These are phyloP conservation scores for Oenanthe javanica DNA, from an alignment of 140 eudicot species.

Conservation along the genomic window DNA sequence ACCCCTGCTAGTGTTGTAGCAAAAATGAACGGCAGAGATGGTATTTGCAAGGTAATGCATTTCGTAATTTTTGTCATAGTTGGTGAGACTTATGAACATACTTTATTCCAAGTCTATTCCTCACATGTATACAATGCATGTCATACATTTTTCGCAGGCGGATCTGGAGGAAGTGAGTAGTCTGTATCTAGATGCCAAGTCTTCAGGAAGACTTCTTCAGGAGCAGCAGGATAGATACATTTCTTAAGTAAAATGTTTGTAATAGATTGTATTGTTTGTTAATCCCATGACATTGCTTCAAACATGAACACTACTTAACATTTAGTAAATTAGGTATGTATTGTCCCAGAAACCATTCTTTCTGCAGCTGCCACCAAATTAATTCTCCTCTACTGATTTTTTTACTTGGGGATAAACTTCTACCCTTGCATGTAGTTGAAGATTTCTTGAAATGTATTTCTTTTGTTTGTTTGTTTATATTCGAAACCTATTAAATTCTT, in stretches of 20 bases:
- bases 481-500: not conserved
- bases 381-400: not conserved
- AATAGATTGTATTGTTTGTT: not conserved
- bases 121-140: not conserved
- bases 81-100: not conserved
- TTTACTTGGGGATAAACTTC: not conserved
- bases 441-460: too few relatives aligned
- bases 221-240: slow-evolving; percentile 97
- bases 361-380: not conserved
- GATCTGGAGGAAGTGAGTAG: slow-evolving; percentile 77
- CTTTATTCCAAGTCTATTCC: not conserved
- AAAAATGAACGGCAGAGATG: slow-evolving; percentile 85
- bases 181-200: slow-evolving; percentile 83
- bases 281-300: not conserved
- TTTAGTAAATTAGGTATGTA: not conserved
- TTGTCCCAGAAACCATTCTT: not conserved
- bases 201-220: slow-evolving; percentile 83
- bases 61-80: not conserved
- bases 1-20: slow-evolving; percentile 87
- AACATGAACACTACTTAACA: not conserved
- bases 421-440: not conserved
- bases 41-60: slow-evolving; percentile 70
- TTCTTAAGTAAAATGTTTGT: slow-evolving; percentile 27
- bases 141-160: slow-evolving; percentile 38
- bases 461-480: not conserved